Percentiles rank a stretch among this genome's conserved stretches.
phyloP scores from a whole-genome alignment of 371 early-diverging fungal genomes.

The Fennellomyces sp. region DNA sequence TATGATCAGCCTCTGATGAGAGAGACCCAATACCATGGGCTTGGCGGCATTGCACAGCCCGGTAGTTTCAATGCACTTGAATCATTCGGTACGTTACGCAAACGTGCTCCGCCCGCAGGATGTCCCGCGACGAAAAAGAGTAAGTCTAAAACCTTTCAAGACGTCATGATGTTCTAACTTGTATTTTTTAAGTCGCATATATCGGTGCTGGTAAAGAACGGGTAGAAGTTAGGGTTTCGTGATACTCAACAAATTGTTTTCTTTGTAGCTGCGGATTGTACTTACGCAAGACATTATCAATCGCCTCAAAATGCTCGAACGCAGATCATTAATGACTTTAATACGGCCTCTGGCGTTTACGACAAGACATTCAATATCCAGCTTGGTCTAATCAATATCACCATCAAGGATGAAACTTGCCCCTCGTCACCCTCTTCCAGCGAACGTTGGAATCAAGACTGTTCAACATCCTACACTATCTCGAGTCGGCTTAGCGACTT shows the following conservation, averaged over 20 bases:
- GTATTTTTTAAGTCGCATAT: constrained; percentile 17
- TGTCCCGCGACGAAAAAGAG: constrained; percentile 46
- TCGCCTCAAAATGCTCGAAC: constrained; percentile 61
- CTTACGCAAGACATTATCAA: constrained; percentile 66
- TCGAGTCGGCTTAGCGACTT: constrained; percentile 86
- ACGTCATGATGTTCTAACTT: neutral
- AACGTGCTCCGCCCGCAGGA: constrained; percentile 37
- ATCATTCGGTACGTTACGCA: constrained; percentile 14
- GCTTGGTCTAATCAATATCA: constrained; percentile 85
- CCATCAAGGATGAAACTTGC: constrained; percentile 68
- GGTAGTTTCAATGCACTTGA: neutral
- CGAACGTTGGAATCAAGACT: constrained; percentile 81
- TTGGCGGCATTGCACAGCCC: neutral
- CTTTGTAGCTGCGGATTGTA: constrained; percentile 74
- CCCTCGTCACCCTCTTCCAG: constrained; percentile 39
- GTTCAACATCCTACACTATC: constrained; percentile 73
- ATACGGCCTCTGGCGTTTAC: constrained; percentile 81
- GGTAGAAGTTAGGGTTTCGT: neutral
- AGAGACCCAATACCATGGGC: neutral
- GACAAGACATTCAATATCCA: constrained; percentile 87
- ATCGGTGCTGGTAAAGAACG: constrained; percentile 31
- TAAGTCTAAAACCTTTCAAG: constrained; percentile 12
- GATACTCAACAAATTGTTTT: neutral
- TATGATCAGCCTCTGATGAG: no score
- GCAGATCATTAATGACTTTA: constrained; percentile 80